Conservation (phyloP, 805 yeast species). For the Saccharomyces kudriavzevii region DNA sequence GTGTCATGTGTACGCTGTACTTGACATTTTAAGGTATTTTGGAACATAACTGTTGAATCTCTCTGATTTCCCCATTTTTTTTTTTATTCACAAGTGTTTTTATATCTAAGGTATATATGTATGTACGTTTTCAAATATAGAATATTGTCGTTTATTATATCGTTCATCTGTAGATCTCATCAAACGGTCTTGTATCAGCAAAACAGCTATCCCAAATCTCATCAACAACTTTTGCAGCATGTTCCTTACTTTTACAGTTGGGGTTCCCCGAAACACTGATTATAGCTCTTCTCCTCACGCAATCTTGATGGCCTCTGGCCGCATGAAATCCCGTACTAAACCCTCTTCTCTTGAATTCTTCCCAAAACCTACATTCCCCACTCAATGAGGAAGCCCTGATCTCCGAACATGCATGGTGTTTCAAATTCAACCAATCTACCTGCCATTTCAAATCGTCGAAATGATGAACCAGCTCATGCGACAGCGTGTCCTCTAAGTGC, state of each 20-base stretch:
- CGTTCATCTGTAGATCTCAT: slow-evolving; percentile 65
- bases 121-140: not conserved
- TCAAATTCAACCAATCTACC: slow-evolving; percentile 75
- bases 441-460: slow-evolving; percentile 84
- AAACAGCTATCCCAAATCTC: slow-evolving; percentile 91
- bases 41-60: not conserved
- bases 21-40: slow-evolving; percentile 48
- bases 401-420: slow-evolving; percentile 96
- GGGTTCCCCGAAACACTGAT: slow-evolving; percentile 85
- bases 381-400: slow-evolving; percentile 86
- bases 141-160: not conserved
- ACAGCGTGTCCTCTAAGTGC: slow-evolving; percentile 81
- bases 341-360: slow-evolving; percentile 53
- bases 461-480: slow-evolving; percentile 91
- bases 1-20: slow-evolving; percentile 77
- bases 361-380: slow-evolving; percentile 90
- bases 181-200: slow-evolving; percentile 92
- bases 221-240: slow-evolving; percentile 72
- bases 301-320: slow-evolving; percentile 79
- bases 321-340: slow-evolving; percentile 36
- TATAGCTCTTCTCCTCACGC: slow-evolving; percentile 83
- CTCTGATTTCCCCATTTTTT: not conserved
- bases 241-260: slow-evolving; percentile 57
- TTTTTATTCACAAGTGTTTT: slow-evolving; percentile 2
- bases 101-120: not conserved